Conservation (phyloP, 2,329 filamentous ascomycete genomes). For the Cladosporium phlei region DNA sequence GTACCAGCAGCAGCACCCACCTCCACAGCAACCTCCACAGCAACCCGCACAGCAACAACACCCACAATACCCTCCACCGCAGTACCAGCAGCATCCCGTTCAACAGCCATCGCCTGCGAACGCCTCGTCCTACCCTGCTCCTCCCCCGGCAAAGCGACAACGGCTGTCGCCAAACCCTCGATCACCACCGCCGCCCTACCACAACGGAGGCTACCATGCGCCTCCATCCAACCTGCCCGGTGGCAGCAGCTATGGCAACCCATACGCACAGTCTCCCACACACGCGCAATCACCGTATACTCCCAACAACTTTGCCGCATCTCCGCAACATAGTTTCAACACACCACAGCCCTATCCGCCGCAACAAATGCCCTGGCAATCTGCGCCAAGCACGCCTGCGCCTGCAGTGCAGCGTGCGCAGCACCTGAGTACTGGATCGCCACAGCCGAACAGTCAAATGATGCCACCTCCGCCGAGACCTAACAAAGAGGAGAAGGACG, state of each 20-base stretch:
- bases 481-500: constrained; percentile 51
- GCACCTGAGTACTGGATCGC: constrained; percentile 12
- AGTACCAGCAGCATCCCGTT: constrained; percentile 36
- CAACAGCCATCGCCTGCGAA: constrained; percentile 35
- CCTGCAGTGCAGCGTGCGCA: constrained; percentile 15
- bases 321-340: constrained; percentile 29
- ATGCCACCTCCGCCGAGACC: constrained; percentile 63
- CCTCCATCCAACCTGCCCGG: constrained; percentile 38
- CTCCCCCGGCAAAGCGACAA: constrained; percentile 69
- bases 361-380: constrained; percentile 20
- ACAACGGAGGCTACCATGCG: constrained; percentile 49
- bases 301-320: constrained; percentile 21
- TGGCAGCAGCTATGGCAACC: constrained; percentile 30
- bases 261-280: constrained; percentile 35
- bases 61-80: constrained; percentile 2
- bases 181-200: constrained; percentile 45
- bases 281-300: constrained; percentile 22
- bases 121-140: constrained; percentile 40
- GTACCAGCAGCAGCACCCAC: constrained; percentile 22
- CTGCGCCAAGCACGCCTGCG: constrained; percentile 19
- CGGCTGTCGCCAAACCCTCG: constrained; percentile 64
- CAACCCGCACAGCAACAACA: neutral
- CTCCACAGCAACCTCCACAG: constrained; percentile 2
- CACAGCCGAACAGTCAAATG: constrained; percentile 20
- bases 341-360: constrained; percentile 29